These are phyloP conservation scores for Geotrichum siamense DNA, from an alignment of 1,139 yeast genomes.

Conservation along the genomic window DNA sequence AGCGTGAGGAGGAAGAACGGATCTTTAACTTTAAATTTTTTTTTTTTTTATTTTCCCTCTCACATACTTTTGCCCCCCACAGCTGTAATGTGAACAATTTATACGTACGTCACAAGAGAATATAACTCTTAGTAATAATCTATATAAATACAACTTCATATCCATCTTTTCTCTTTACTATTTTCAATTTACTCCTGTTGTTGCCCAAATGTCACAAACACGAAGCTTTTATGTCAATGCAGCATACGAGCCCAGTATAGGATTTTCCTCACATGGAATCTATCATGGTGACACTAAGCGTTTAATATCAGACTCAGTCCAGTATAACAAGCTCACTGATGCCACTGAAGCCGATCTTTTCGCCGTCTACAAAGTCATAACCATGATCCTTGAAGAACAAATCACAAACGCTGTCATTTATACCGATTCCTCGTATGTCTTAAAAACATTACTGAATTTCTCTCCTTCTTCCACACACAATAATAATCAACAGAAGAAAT, in stretches of 20 bases:
- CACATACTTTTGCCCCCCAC: too few species aligned
- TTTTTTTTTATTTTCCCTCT: too few species aligned
- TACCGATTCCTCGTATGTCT: background rate
- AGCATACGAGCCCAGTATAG: background rate
- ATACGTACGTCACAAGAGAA: too few species aligned
- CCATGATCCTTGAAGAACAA: background rate
- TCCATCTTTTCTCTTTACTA: too few species aligned
- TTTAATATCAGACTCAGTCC: background rate
- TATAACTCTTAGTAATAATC: too few species aligned
- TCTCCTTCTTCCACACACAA: background rate
- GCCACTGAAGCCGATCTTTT: background rate
- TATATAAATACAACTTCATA: too few species aligned
- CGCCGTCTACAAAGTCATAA: background rate
- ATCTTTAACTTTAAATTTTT: too few species aligned
- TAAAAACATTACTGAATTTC: background rate
- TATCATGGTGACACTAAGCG: background rate
- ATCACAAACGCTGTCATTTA: background rate
- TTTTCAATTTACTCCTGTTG: too few species aligned
- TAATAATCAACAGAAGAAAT: background rate
- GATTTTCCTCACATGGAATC: background rate
- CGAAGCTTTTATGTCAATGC: conserved; percentile 1
- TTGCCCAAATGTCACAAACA: too few species aligned
- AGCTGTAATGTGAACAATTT: too few species aligned
- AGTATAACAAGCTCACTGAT: background rate
- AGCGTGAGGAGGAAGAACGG: too few species aligned